Evolutionary conservation across 371 early-diverging fungal genomes (phyloP), one percentile per base, ranked within the genome.

Genomic region (Neoconidiobolus thromboides): DNA sequence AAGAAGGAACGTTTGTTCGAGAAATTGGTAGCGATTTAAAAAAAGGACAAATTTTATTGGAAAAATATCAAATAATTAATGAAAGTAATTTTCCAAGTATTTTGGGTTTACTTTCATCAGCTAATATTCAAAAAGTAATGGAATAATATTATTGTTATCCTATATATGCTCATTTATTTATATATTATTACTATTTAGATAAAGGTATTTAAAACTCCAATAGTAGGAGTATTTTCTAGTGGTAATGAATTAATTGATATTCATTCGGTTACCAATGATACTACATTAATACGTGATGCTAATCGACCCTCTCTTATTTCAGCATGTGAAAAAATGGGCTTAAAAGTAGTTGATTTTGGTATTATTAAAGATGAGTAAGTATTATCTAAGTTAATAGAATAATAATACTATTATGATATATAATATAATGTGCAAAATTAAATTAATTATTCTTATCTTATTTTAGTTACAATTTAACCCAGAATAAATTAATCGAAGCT

Each of bases 181-280:
- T 49, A 26, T 26, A 41, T 60, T 42, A 9, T 14, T 40, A 55
- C 48, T 12, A 36, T n/a, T n/a, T 63, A 78, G 61, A 82, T 90
- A 49, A 54, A 62, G 1, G 86, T 86, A 0, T 73, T 74, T 64
- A 69, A 77, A 40, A 76, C 78, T 49, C 93, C 93, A 0, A 68
- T 71, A 0, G 80, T 92, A 3, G 91, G 85, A 2, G 79, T 95
- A 5, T 60, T 93, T 48, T 89, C 91, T 0, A 84, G 93, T 0
- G 96, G 96, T 43, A 88, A 89, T 63, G 96, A 95, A 63, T 79
- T 95, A 0, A 67, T 82, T 0, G 83, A 89, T 40, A 69, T 73
- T 58, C 61, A 70, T 43, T 68, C 70, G 0, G 67, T 65, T 39
- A 61, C 64, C 0, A 63, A 89, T 39, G 68, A 73, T 36, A 68